Percentiles rank a stretch among this genome's conserved stretches.
phyloP scores from a whole-genome alignment of 148 eudicot species.

The Nepenthes gracilis region DNA sequence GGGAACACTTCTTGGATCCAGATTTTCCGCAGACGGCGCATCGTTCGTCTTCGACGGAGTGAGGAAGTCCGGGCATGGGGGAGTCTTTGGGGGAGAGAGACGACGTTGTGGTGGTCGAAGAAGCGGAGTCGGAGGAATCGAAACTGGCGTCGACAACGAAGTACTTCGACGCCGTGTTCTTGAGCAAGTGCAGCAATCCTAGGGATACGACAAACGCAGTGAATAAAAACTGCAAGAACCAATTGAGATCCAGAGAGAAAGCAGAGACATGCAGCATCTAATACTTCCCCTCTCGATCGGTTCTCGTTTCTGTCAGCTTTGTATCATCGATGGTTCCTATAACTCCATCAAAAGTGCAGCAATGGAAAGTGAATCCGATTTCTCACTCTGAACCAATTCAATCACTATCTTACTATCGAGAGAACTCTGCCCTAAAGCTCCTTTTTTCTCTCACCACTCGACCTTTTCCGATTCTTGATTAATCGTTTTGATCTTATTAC shows the following conservation, averaged over 20 bases:
- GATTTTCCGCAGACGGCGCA: slow-evolving; percentile 47
- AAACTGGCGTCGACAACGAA: slow-evolving; percentile 33
- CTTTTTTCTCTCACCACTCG: too few relatives aligned
- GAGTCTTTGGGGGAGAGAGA: not conserved
- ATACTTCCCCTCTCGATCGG: too few relatives aligned
- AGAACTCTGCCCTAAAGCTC: too few relatives aligned
- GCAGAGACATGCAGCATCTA: slow-evolving; percentile 45
- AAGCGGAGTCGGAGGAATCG: slow-evolving; percentile 9
- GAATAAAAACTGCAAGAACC: slow-evolving; percentile 40
- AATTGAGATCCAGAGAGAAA: slow-evolving; percentile 33
- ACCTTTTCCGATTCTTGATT: too few relatives aligned
- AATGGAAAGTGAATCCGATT: too few relatives aligned
- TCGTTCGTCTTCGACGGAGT: slow-evolving; percentile 1
- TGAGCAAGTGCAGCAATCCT: slow-evolving; percentile 37
- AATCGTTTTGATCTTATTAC: too few relatives aligned
- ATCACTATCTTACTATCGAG: too few relatives aligned
- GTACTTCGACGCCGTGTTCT: slow-evolving; percentile 52
- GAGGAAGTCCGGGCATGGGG: slow-evolving; percentile 14
- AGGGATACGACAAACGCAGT: slow-evolving; percentile 25
- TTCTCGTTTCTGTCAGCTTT: too few relatives aligned
- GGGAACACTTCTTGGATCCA: slow-evolving; percentile 37
- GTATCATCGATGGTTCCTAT: too few relatives aligned
- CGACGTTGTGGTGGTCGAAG: slow-evolving; percentile 1
- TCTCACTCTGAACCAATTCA: too few relatives aligned
- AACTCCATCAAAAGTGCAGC: too few relatives aligned